Base-by-base conservation (phyloP, 805 yeast species). In the Wickerhamiella spandovensis region DNA sequence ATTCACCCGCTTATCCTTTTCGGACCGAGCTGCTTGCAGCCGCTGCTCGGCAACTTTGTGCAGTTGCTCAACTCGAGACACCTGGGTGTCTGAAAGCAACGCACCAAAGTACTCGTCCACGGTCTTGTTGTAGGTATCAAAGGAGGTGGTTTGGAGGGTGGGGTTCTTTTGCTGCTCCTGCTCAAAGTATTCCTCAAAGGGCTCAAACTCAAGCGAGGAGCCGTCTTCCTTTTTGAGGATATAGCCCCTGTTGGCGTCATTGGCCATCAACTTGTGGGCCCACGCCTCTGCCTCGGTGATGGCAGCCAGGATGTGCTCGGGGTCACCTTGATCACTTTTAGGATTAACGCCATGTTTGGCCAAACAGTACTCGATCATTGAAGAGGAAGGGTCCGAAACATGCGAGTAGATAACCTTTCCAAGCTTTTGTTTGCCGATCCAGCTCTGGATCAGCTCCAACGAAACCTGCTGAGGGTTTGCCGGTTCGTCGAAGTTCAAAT, bases 81-180 rank as follows among this genome's bases (percentile, higher is more conserved):
- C 81, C 58, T 80, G 77, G 59, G 85, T 86, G 3, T 87, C 78
- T 3, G 94, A 79, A 61, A 90, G 95, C 15, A 89, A 70, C 0
- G 90, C 80, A 0, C 96, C 86, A 62, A 84, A 90, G 61, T 84
- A 90, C 41, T 69, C 71, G 64, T 90, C 98, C 20, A 90, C 72
- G 0, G 97, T 82, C 51, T 76, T 75, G 61, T 87, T 89, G 64
- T 87, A 90, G 0, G 92, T 88, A 7, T 68, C 65, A 13, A 78
- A 66, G 18, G 68, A 69, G 15, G 42, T 46, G 6, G 52, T 44
- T 10, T 52, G 25, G 10, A 53, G 43, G 6, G 53, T 51, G 24
- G 53, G 50, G 23, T 68, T 71, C 32, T 70, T 68, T 6, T 64
- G 63, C 28, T 76, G 62, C 47, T 71, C 69, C 56, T 67, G 77